Evolutionary conservation across 2,329 filamentous ascomycete genomes (phyloP), one percentile per base, ranked within the genome.

Genomic region (Xylariomycetidae sp.): DNA sequence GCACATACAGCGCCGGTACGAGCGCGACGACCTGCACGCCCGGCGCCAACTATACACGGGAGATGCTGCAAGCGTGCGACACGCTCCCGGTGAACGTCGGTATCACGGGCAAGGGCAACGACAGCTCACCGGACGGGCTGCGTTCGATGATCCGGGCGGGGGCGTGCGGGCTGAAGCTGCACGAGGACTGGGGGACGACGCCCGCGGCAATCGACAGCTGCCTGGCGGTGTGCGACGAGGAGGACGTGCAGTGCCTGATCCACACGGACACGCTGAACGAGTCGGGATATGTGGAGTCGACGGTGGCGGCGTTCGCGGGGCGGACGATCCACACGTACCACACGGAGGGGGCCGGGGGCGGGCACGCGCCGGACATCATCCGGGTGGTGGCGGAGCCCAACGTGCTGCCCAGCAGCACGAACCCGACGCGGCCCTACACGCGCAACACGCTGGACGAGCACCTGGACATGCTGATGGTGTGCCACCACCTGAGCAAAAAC

Each of bases 391-490:
- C 93, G 59, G 82, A 89, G 51, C 63, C 76, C 29, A 92, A 96
- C 54, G 88, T 96, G 2, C 74, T 96, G 1, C 90, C 90, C 0
- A 87, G 82, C 5, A 90, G 82, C 29, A 96, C 90, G 0, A 96
- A 95, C 57, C 90, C 90, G 0, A 96, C 90, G 2, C 72, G 89
- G 2, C 90, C 90, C 1, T 95, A 80, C 60, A 96, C 90, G 2
- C 70, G 73, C 45, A 95, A 96, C 65, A 96, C 90, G 0, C 74
- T 96, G 0, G 90, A 95, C 54, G 90, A 96, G 61, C 90, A 96
- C 62, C 75, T 95, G 10, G 90, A 96, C 64, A 96, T 96, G 90
- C 68, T 95, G 29, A 95, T 95, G 90, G 87, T 95, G 23, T 96
- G 90, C 67, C 90, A 96, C 60, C 90, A 96, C 54, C 68, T 96